Conservation (phyloP, 108 stramenopile genomes). For the Skeletonema grethae region DNA sequence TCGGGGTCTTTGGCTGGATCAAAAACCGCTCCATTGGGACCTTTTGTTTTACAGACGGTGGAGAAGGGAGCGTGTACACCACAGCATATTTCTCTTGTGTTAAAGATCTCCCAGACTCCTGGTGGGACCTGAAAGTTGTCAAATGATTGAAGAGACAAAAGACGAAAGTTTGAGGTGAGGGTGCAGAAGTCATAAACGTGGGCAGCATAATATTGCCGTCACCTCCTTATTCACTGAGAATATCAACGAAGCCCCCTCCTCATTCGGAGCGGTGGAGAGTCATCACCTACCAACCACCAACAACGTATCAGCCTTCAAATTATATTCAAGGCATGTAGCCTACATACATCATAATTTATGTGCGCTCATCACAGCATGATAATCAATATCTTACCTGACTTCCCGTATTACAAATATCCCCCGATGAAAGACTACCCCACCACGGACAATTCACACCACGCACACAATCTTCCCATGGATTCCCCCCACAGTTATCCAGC, state of each 20-base stretch:
- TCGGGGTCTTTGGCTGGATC: not conserved
- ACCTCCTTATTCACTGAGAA: too few species aligned
- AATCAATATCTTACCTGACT: too few species aligned
- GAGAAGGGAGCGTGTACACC: conserved; percentile 25
- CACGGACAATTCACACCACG: conserved; percentile 43
- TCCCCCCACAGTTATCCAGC: conserved; percentile 18
- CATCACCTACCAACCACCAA: too few species aligned
- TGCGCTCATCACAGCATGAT: too few species aligned
- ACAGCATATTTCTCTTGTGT: conserved; percentile 20
- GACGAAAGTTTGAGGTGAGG: too few species aligned
- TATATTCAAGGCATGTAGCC: too few species aligned
- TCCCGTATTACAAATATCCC: conserved; percentile 11
- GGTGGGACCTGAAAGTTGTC: conserved; percentile 29
- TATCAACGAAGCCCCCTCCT: too few species aligned
- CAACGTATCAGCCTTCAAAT: too few species aligned
- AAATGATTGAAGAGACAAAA: not conserved
- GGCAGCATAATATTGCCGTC: too few species aligned
- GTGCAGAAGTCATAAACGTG: too few species aligned
- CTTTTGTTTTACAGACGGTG: conserved; percentile 4
- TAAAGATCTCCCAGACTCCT: conserved; percentile 25
- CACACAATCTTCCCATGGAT: conserved; percentile 30
- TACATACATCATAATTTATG: too few species aligned
- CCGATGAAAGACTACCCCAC: conserved; percentile 22
- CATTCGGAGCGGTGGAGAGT: too few species aligned
- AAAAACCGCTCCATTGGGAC: not conserved